Evolutionary conservation across 2,329 filamentous ascomycete genomes (phyloP).

Genomic region (Alternaria infectoria): DNA sequence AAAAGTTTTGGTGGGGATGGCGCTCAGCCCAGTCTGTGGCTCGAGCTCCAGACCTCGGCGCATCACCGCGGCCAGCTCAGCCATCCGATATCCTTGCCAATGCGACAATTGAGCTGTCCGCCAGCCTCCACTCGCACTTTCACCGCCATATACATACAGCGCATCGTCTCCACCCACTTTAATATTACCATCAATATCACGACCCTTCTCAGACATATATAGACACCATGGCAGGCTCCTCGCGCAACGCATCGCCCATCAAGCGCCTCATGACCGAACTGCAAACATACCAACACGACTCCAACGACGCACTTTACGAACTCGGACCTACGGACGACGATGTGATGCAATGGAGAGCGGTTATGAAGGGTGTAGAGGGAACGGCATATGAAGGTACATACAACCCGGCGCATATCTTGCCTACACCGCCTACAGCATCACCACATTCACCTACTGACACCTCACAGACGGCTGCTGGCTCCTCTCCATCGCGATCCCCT

Average conservation of each 20-base stretch:
- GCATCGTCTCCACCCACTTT: background rate
- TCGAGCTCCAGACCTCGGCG: slow-evolving; percentile 29
- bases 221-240: slow-evolving; percentile 41
- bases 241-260: slow-evolving; percentile 50
- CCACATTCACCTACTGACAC: slow-evolving; percentile 3
- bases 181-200: background rate
- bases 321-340: slow-evolving; percentile 65
- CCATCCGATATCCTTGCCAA: slow-evolving; percentile 1
- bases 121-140: background rate
- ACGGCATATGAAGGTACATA: slow-evolving; percentile 66
- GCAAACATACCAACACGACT: slow-evolving; percentile 62
- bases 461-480: slow-evolving; percentile 76
- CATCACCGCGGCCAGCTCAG: slow-evolving; percentile 16
- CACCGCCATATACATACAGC: slow-evolving; percentile 1
- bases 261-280: slow-evolving; percentile 68
- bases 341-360: slow-evolving; percentile 65
- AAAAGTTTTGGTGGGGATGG: slow-evolving; percentile 36
- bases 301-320: slow-evolving; percentile 62
- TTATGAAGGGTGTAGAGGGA: slow-evolving; percentile 64
- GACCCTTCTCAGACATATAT: background rate
- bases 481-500: slow-evolving; percentile 76
- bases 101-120: background rate
- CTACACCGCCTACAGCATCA: background rate
- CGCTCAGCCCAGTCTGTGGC: slow-evolving; percentile 27
- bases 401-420: background rate